Evolutionary conservation across 805 yeast genomes (phyloP).

Genomic region (Huiozyma naganishii): DNA sequence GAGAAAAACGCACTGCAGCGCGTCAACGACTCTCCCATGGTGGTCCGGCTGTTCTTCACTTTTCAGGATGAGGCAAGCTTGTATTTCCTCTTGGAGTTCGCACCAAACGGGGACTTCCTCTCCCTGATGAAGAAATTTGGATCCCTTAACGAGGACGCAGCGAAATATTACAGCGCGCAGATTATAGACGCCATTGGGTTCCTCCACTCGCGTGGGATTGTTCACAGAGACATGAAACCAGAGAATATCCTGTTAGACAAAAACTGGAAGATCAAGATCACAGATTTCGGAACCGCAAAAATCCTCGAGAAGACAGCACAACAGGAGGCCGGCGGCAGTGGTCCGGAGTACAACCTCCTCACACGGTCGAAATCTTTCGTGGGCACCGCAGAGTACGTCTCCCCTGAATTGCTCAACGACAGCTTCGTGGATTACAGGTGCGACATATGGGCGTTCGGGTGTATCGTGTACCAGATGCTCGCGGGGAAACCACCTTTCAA

Average conservation of each 20-base stretch:
- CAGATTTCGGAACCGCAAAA: constrained; percentile 82
- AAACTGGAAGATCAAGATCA: constrained; percentile 51
- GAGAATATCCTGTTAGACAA: constrained; percentile 64
- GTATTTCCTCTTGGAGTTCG: constrained; percentile 69
- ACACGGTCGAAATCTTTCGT: constrained; percentile 71
- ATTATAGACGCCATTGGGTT: constrained; percentile 60
- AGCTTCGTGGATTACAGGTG: constrained; percentile 82
- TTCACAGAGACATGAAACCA: constrained; percentile 77
- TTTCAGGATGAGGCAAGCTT: constrained; percentile 68
- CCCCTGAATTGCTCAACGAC: constrained; percentile 68
- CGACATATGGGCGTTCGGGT: constrained; percentile 98
- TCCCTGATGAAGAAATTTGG: constrained; percentile 57
- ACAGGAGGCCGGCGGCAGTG: constrained; percentile 3
- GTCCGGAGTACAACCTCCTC: constrained; percentile 52
- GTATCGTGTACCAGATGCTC: constrained; percentile 89
- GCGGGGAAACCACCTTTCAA: constrained; percentile 87
- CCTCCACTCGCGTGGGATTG: constrained; percentile 65
- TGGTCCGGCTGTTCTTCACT: constrained; percentile 61
- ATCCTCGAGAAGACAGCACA: constrained; percentile 37
- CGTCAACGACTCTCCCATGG: constrained; percentile 48
- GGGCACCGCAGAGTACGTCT: constrained; percentile 78
- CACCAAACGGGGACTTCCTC: constrained; percentile 68
- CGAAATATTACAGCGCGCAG: constrained; percentile 61
- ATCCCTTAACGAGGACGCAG: constrained; percentile 59
- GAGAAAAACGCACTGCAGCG: constrained; percentile 73